Evolutionary conservation across 2,329 filamentous ascomycete genomes (phyloP), one percentile per base, ranked within the genome.

Genomic region (Cercospora sp.): DNA sequence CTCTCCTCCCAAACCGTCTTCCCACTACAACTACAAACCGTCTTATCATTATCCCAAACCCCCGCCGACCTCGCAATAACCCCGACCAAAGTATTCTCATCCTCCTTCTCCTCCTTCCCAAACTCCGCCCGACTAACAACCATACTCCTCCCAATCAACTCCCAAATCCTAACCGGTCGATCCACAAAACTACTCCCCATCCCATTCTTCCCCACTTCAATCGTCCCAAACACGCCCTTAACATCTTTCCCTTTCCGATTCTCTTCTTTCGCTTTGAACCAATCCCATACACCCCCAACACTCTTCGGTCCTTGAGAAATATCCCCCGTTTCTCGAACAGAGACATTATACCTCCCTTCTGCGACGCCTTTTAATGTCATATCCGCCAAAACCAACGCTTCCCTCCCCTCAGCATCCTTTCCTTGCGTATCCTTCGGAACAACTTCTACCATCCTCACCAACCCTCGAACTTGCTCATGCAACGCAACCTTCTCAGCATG

Each of bases 1-100:
- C 95, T 88, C 85, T 99, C 95, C 81, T 99, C 91, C 95, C 95
- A 99, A 10, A 99, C 88, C 66, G 94, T 98, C 88, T 98, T 98
- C 3, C 95, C 95, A 43, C 93, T 97, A 81, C 95, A 99, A 59
- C 93, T 97, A 80, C 95, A 99, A 5, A 99, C 94, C 57, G 92
- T 97, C 86, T 98, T 99, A 79, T 97, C 93, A 76, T 99, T 97
- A 80, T 97, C 94, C 95, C 95, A 99, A 70, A 97, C 91, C n/a
- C 95, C 95, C 16, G 95, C 94, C 80, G 94, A 97, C 77, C 95
- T 86, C 60, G 95, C 95, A 81, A 99, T 92, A 62, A 99, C 94
- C 8, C 95, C 95, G 2, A 97, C 92, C 61, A 97, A 84, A 21
- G 93, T 97, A 79, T 96, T 88, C 65, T 89, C 86, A 77, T 97